These are phyloP conservation scores for Styphnolobium japonicum DNA, from an alignment of 306 rosid genomes.

Conservation along the genomic window DNA sequence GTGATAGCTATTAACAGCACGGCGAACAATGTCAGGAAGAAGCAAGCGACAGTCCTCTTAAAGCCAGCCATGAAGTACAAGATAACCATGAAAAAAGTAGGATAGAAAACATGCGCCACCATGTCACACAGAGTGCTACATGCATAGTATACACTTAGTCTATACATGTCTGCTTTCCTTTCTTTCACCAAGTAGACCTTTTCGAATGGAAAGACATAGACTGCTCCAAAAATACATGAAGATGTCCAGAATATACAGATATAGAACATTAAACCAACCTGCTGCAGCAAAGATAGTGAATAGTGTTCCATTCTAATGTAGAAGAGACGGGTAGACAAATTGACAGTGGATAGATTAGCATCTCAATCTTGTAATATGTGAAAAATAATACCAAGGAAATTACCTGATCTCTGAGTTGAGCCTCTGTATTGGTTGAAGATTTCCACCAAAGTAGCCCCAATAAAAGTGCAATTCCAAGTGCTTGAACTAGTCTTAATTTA, in stretches of 20 bases:
- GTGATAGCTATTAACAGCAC: constrained; percentile 78
- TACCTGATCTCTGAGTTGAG: constrained; percentile 91
- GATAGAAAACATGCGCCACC: constrained; percentile 85
- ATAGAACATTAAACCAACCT: constrained; percentile 93
- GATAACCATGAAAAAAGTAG: constrained; percentile 80
- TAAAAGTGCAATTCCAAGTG: constrained; percentile 80
- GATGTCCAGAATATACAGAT: constrained; percentile 97
- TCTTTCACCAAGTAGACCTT: constrained; percentile 79
- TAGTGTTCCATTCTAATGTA: neutral
- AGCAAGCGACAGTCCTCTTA: constrained; percentile 69
- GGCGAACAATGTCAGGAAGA: constrained; percentile 67
- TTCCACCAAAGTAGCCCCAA: constrained; percentile 98
- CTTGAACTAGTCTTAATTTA: constrained; percentile 78
- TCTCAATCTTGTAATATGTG: neutral
- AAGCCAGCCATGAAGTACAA: constrained; percentile 93
- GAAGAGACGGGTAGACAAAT: neutral
- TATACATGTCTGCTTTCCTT: constrained; percentile 93
- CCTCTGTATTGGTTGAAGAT: constrained; percentile 77
- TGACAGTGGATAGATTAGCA: neutral
- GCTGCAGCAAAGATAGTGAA: constrained; percentile 42
- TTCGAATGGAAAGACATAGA: constrained; percentile 89
- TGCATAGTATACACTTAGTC: constrained; percentile 82
- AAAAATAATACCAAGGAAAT: neutral
- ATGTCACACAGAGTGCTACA: constrained; percentile 96
- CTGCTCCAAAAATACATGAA: constrained; percentile 87